Conservation (phyloP, 257 asterid species). For the Solanum dulcamara region DNA sequence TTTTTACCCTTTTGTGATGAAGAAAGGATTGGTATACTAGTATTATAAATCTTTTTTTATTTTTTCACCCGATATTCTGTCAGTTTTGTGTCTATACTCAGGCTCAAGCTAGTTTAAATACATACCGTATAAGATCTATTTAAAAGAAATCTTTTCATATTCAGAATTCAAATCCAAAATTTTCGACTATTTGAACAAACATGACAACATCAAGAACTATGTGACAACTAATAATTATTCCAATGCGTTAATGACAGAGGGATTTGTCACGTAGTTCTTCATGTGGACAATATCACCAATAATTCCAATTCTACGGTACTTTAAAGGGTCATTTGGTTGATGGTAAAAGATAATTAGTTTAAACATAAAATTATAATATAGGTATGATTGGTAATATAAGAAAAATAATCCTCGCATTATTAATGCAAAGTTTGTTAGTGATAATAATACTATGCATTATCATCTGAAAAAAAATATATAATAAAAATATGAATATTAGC, state of each 20-base stretch:
- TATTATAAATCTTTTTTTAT: not conserved
- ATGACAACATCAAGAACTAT: not conserved
- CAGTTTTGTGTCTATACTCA: accelerated
- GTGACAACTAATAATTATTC: not conserved
- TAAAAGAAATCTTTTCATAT: too few relatives aligned
- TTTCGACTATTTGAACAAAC: not conserved
- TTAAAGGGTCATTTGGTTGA: not conserved
- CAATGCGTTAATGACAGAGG: not conserved
- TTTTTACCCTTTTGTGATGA: too few relatives aligned
- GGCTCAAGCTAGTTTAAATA: not conserved
- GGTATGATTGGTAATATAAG: not conserved
- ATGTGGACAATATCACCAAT: not conserved
- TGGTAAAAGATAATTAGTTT: not conserved
- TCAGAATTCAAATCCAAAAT: not conserved
- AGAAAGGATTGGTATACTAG: not conserved
- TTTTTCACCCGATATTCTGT: accelerated
- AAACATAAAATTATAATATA: not conserved
- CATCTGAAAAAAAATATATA: too few relatives aligned
- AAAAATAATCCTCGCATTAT: not conserved
- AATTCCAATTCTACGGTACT: not conserved
- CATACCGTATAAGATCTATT: not conserved
- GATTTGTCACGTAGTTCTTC: not conserved
- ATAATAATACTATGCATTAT: too few relatives aligned
- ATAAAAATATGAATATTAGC: not conserved
- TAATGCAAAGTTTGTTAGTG: not conserved